These are phyloP conservation scores for Barnettozyma sp. DNA, from an alignment of 805 yeast species.

Conservation along the genomic window DNA sequence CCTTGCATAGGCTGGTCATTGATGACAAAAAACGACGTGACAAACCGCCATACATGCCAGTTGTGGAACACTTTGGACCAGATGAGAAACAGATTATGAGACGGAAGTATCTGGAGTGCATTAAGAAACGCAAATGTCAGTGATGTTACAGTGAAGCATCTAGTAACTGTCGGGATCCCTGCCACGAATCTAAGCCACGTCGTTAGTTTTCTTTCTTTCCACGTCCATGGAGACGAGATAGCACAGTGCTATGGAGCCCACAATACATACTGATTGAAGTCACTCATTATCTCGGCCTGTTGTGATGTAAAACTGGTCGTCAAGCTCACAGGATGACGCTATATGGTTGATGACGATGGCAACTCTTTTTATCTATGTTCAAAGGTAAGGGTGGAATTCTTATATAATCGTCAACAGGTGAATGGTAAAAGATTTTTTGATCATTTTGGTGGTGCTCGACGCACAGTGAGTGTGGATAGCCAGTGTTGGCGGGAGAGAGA, in stretches of 20 bases:
- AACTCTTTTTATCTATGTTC: too few species aligned
- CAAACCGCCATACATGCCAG: constrained; percentile 39
- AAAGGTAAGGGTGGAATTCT: too few species aligned
- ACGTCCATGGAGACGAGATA: not conserved
- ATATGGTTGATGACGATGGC: too few species aligned
- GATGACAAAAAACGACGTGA: constrained; percentile 44
- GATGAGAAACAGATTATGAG: constrained; percentile 14
- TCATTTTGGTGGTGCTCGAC: too few species aligned
- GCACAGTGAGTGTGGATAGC: too few species aligned
- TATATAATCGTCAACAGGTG: too few species aligned
- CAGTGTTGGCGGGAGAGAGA: too few species aligned
- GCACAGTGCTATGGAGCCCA: too few species aligned
- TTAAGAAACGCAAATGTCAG: constrained; percentile 38
- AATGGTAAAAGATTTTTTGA: too few species aligned
- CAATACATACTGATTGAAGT: constrained; percentile 3
- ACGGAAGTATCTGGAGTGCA: constrained; percentile 26
- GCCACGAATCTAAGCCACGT: constrained; percentile 35
- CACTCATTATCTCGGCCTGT: not conserved
- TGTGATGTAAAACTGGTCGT: too few species aligned
- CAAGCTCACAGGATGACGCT: too few species aligned
- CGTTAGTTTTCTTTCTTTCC: not conserved
- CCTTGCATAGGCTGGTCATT: constrained; percentile 38
- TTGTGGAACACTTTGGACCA: constrained; percentile 28
- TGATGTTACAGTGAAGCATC: constrained; percentile 45
- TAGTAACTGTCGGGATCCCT: constrained; percentile 52